Evolutionary conservation across 306 rosid genomes (phyloP), one percentile per base, ranked within the genome.

Genomic region (Biancaea sappan): DNA sequence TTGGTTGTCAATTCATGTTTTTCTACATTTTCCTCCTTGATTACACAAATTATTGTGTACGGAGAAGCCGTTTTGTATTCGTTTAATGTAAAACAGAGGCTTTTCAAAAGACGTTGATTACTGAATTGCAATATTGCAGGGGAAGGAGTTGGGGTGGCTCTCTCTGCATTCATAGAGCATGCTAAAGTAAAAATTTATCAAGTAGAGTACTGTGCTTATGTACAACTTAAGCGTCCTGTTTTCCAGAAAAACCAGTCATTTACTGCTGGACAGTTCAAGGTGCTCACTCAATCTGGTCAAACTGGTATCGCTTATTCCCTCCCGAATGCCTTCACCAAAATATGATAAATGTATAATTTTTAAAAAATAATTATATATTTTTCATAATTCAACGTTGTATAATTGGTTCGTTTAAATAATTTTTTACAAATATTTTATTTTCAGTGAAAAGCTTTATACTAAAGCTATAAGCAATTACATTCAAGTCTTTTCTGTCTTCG

Each of bases 101-200:
- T 34, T 32, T 48, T 10, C 29, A 10, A 4, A 19, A 10, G 43
- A 7, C 9, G 54, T 25, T 34, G 65, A 75, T 54, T 18, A 47
- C 16, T 56, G 43, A 57, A 34, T 22, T 58, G 24, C 32, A 69
- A 48, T 8, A 74, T 32, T 73, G 79, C 73, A 94, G 97, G 94
- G 22, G 97, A 94, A 84, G 98, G 89, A 62, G 84, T 88, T 50
- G 84, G 75, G 10, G 88, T 88, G 71, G 88, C 97, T 8, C 69
- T 88, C 58, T 61, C 90, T 68, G 43, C 80, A 1, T 84, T 84
- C 74, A 59, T 10, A 82, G 77, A 89, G 50, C 84, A 80, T 8
- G 77, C 78, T 16, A 61, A 53, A 1, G 88, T 85, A 12, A 61
- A 53, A 1, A 87, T 85, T 11, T 81, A 84, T 53, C 51, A 79